phyloP scores from a whole-genome alignment of 495 filamentous ascomycete species.

The Talaromyces borbonicus region DNA sequence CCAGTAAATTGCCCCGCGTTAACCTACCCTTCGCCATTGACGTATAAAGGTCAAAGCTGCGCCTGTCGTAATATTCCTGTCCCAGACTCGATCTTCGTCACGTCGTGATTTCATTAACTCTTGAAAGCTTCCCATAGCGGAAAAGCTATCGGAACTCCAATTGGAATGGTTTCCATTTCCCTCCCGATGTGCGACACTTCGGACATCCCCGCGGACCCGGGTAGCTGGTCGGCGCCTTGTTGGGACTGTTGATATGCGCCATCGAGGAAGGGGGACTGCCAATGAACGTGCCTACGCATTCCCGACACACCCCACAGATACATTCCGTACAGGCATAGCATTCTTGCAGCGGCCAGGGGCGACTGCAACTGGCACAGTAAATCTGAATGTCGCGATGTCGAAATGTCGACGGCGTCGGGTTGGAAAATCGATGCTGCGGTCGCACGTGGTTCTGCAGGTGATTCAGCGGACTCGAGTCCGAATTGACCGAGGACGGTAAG shows the following conservation, averaged over 20 bases:
- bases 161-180: slow-evolving; percentile 47
- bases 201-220: slow-evolving; percentile 38
- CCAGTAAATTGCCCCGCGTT: no score
- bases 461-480: slow-evolving; percentile 42
- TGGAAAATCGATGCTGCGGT: slow-evolving; percentile 39
- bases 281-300: slow-evolving; percentile 73
- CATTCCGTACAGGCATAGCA: slow-evolving; percentile 91
- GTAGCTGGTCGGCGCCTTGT: slow-evolving; percentile 24
- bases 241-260: slow-evolving; percentile 31
- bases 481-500: slow-evolving; percentile 33
- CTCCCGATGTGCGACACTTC: slow-evolving; percentile 37
- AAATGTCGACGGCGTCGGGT: slow-evolving; percentile 34
- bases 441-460: slow-evolving; percentile 22
- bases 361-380: slow-evolving; percentile 76
- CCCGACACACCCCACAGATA: slow-evolving; percentile 80
- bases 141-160: slow-evolving; percentile 34
- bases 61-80: no score
- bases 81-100: background rate
- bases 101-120: slow-evolving; percentile 1
- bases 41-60: no score
- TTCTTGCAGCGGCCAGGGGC: slow-evolving; percentile 60
- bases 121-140: background rate
- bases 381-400: slow-evolving; percentile 59
- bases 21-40: no score
- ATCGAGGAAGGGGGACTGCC: slow-evolving; percentile 33